Conservation (phyloP, 139 green algal genomes). For the Pseudopediastrum boryanum region DNA sequence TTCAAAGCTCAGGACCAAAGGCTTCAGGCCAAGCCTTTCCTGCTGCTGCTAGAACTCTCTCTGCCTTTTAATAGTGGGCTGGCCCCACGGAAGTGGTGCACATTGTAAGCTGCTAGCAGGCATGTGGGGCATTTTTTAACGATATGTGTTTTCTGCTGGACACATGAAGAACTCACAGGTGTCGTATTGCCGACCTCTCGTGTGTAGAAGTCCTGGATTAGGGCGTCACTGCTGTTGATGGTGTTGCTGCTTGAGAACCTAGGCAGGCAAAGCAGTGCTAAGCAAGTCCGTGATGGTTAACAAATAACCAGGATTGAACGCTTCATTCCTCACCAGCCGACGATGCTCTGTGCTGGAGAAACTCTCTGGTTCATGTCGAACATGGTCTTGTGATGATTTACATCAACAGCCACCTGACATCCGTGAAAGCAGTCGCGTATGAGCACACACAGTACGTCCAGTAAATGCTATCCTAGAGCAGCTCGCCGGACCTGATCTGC, state of each 20-base stretch:
- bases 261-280: constrained; percentile 9
- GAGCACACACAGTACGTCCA: not conserved
- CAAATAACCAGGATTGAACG: not conserved
- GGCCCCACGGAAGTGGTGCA: too few relatives aligned
- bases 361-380: constrained; percentile 90
- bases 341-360: constrained; percentile 81
- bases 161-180: too few relatives aligned
- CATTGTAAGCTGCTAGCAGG: too few relatives aligned
- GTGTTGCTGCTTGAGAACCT: constrained; percentile 88
- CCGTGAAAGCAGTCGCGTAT: not conserved
- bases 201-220: constrained; percentile 94
- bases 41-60: too few relatives aligned
- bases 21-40: too few relatives aligned
- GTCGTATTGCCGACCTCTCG: too few relatives aligned
- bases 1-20: too few relatives aligned
- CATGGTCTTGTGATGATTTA: constrained; percentile 95
- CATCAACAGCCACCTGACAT: constrained; percentile 90
- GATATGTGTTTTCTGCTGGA: too few relatives aligned
- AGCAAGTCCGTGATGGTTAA: not conserved
- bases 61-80: too few relatives aligned
- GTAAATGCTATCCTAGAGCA: not conserved
- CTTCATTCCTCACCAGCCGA: constrained; percentile 81
- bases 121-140: too few relatives aligned
- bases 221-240: constrained; percentile 81
- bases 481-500: constrained; percentile 75